Evolutionary conservation across 805 yeast genomes (phyloP).

Genomic region (Spathaspora boniae): DNA sequence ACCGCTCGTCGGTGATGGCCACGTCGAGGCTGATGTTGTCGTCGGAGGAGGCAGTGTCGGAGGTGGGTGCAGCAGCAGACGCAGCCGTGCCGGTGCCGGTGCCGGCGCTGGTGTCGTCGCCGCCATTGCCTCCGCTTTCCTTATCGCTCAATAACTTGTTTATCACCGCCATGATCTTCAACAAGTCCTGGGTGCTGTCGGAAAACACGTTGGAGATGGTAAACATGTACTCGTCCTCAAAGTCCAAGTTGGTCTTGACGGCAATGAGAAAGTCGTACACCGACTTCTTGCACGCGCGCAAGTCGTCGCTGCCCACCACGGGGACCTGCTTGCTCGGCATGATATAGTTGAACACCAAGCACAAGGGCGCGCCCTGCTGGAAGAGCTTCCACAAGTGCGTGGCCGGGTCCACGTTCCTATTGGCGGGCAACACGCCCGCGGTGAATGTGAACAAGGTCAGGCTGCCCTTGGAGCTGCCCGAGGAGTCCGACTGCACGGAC

Average conservation of each 20-base stretch:
- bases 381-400: slow-evolving; percentile 85
- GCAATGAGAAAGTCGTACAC: slow-evolving; percentile 88
- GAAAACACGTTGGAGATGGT: slow-evolving; percentile 87
- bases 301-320: slow-evolving; percentile 71
- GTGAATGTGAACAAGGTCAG: slow-evolving; percentile 58
- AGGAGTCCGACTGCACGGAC: slow-evolving; percentile 29
- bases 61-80: slow-evolving; percentile 9
- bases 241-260: slow-evolving; percentile 69
- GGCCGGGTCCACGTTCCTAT: slow-evolving; percentile 81
- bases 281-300: slow-evolving; percentile 80
- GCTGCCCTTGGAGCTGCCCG: slow-evolving; percentile 23
- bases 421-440: slow-evolving; percentile 75
- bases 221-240: slow-evolving; percentile 79
- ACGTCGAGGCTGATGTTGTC: slow-evolving; percentile 17
- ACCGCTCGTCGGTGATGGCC: slow-evolving; percentile 51
- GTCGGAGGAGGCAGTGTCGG: slow-evolving; percentile 3
- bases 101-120: background rate
- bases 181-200: slow-evolving; percentile 71
- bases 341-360: slow-evolving; percentile 75
- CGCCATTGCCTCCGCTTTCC: background rate
- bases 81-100: too few species aligned
- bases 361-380: slow-evolving; percentile 89
- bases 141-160: slow-evolving; percentile 47
- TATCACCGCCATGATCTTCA: slow-evolving; percentile 73
- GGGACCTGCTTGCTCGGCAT: slow-evolving; percentile 45